Conservation (phyloP, 352 stramenopile species). For the Globisporangium heterothallicum region DNA sequence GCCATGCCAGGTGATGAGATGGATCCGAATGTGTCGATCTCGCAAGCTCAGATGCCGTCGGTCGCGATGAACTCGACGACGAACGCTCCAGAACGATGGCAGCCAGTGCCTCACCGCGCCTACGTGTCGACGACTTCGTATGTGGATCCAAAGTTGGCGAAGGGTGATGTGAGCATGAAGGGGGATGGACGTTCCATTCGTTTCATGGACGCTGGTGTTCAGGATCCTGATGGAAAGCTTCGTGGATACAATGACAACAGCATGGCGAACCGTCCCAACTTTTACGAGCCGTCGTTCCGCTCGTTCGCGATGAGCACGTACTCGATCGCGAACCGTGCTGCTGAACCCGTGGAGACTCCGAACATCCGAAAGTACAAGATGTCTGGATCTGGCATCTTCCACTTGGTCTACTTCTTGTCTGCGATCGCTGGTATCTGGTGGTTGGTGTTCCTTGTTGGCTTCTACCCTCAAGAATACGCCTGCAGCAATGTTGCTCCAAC, state of each 20-base stretch:
- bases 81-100: slow-evolving; percentile 78
- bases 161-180: slow-evolving; percentile 58
- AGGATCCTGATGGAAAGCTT: slow-evolving; percentile 81
- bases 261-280: slow-evolving; percentile 58
- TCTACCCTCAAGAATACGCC: slow-evolving; percentile 81
- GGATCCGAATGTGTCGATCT: slow-evolving; percentile 81
- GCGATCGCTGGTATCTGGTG: slow-evolving; percentile 63
- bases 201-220: slow-evolving; percentile 82
- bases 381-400: slow-evolving; percentile 77
- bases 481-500: slow-evolving; percentile 68
- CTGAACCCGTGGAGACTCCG: slow-evolving; percentile 80
- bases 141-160: slow-evolving; percentile 81
- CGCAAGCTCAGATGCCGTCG: slow-evolving; percentile 81
- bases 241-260: slow-evolving; percentile 75
- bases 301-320: slow-evolving; percentile 89
- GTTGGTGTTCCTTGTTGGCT: slow-evolving; percentile 73
- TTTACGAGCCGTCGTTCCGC: slow-evolving; percentile 86
- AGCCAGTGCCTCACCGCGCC: slow-evolving; percentile 78
- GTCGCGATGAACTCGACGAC: slow-evolving; percentile 75
- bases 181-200: slow-evolving; percentile 77
- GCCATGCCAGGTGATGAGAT: slow-evolving; percentile 73
- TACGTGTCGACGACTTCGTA: slow-evolving; percentile 85
- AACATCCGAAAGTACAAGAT: slow-evolving; percentile 92
- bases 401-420: slow-evolving; percentile 82
- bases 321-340: slow-evolving; percentile 84